A percentile compares a stretch with the other conserved stretches of the same genome.
These are phyloP conservation scores for Botrytis cinerea DNA, from an alignment of 2,329 filamentous ascomycete genomes.

Conservation along the genomic window DNA sequence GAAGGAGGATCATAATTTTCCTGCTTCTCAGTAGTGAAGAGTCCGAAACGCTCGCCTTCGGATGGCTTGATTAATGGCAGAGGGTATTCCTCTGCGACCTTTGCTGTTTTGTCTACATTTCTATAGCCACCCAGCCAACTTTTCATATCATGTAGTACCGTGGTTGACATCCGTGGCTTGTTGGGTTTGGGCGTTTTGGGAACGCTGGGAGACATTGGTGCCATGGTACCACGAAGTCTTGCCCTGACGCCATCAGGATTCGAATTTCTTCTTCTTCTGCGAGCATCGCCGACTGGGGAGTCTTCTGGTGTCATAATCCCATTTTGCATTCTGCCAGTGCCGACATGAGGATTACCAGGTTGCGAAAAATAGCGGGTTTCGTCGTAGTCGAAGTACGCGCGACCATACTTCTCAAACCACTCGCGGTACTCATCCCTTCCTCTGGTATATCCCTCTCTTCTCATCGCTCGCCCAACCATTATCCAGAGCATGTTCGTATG, in stretches of 20 bases:
- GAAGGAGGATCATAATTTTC: background rate
- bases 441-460: background rate
- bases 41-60: background rate
- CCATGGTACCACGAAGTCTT: background rate
- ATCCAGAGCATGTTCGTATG: accelerated
- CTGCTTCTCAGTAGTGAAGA: background rate
- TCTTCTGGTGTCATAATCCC: background rate
- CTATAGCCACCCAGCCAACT: background rate
- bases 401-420: background rate
- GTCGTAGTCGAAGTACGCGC: background rate
- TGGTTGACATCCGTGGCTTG: background rate
- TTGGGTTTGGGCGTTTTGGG: background rate
- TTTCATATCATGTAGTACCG: background rate
- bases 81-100: background rate
- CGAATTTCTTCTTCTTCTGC: background rate
- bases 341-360: background rate
- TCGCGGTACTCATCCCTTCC: background rate
- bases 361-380: background rate
- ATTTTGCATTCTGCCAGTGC: background rate
- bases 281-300: background rate
- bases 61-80: background rate
- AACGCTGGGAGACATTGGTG: background rate
- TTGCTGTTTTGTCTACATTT: background rate
- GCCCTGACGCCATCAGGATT: background rate
- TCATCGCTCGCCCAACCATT: background rate